These are phyloP conservation scores for Amanita phalloides DNA, from an alignment of 768 basidiomycete genomes.

Conservation along the genomic window DNA sequence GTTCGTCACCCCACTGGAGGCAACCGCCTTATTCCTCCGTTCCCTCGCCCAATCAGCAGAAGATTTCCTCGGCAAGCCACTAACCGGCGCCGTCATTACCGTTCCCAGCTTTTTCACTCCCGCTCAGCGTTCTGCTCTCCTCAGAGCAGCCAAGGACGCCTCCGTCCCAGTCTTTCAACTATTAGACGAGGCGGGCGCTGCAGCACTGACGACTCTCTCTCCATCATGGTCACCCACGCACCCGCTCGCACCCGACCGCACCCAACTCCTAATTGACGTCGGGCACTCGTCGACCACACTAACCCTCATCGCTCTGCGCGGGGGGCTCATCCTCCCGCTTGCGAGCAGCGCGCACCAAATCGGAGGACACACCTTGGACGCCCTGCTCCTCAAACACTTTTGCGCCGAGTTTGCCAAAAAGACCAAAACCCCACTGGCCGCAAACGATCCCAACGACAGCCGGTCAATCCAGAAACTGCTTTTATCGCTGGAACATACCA, in stretches of 20 bases:
- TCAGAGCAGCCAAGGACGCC: constrained; percentile 65
- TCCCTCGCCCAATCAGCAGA: constrained; percentile 81
- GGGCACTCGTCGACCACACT: constrained; percentile 66
- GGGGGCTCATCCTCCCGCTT: constrained; percentile 62
- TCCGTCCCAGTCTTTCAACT: constrained; percentile 81
- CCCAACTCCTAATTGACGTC: constrained; percentile 72
- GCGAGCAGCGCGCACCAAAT: constrained; percentile 40
- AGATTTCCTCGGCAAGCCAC: constrained; percentile 78
- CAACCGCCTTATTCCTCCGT: constrained; percentile 73
- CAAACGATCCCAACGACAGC: constrained; percentile 48
- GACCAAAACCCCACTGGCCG: constrained; percentile 62
- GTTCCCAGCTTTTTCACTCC: constrained; percentile 70
- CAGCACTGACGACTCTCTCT: constrained; percentile 45
- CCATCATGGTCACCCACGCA: constrained; percentile 24
- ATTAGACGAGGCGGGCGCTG: constrained; percentile 80
- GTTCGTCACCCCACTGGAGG: constrained; percentile 74
- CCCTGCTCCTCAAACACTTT: constrained; percentile 82
- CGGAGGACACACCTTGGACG: constrained; percentile 68
- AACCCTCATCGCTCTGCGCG: constrained; percentile 60
- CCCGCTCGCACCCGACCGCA: constrained; percentile 47
- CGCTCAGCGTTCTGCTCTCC: constrained; percentile 58
- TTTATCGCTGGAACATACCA: constrained; percentile 89
- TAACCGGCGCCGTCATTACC: constrained; percentile 75
- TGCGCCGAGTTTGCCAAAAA: constrained; percentile 96
- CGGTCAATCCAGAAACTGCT: constrained; percentile 91